A percentile compares a stretch with the other conserved stretches of the same genome.
Conservation (phyloP, 129 eudicot genomes). For the Pulicaria dysenterica region DNA sequence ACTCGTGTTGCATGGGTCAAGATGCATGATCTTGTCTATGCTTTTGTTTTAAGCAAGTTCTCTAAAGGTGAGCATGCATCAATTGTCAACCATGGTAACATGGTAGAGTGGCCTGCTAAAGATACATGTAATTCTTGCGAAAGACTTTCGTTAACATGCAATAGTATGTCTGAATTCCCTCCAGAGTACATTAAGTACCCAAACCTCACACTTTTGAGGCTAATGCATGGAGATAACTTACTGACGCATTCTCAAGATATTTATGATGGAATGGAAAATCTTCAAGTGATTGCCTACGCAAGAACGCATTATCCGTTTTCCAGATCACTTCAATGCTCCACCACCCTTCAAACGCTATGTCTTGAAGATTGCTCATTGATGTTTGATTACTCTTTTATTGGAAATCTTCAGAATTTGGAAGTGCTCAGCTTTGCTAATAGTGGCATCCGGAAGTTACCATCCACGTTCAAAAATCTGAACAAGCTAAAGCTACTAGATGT, state of each 20-base stretch:
- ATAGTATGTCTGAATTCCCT: not conserved
- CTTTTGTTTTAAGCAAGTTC: not conserved
- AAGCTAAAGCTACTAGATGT: conserved; percentile 17
- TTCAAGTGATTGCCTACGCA: not conserved
- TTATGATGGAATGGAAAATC: not conserved
- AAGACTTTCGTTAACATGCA: not conserved
- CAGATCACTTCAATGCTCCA: conserved; percentile 12
- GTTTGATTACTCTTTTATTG: not conserved
- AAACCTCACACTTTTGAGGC: not conserved
- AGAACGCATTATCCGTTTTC: not conserved
- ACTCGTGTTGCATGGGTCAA: not conserved
- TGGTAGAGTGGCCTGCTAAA: not conserved
- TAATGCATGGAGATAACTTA: conserved; percentile 11
- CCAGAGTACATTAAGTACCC: not conserved
- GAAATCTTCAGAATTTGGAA: conserved; percentile 13
- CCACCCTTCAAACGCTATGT: not conserved
- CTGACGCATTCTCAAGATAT: not conserved
- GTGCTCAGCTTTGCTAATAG: conserved; percentile 19
- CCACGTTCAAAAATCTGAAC: not conserved
- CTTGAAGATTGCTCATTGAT: not conserved
- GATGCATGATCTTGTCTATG: conserved; percentile 23
- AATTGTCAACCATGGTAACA: not conserved
- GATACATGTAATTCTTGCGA: not conserved
- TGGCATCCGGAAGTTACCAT: not conserved
- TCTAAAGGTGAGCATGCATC: not conserved